Percentiles rank a stretch among this genome's conserved stretches.
Conservation (phyloP, 768 basidiomycete genomes). For the Amanita subjunquillea region DNA sequence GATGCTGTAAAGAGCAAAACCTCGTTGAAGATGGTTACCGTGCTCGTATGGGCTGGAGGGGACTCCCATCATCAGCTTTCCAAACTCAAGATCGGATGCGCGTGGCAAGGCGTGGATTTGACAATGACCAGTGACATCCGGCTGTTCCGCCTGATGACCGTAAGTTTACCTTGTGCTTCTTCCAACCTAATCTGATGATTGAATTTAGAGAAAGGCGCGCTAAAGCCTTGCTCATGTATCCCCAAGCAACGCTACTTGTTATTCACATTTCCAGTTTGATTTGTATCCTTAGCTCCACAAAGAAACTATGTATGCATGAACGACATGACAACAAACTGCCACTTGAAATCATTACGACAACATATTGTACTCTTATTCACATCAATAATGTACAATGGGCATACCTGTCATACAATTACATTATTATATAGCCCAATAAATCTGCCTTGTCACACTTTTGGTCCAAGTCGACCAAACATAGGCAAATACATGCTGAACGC, state of each 20-base stretch:
- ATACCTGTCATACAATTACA: too few relatives aligned
- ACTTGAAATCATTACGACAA: not conserved
- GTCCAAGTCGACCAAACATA: not conserved
- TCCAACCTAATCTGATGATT: conserved; percentile 11
- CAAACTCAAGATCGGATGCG: conserved; percentile 54
- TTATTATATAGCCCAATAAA: too few relatives aligned
- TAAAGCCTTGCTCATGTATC: not conserved
- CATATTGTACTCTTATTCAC: not conserved
- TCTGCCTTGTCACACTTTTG: too few relatives aligned
- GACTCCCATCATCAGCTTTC: conserved; percentile 38
- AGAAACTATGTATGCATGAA: not conserved
- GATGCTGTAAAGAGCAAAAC: conserved; percentile 38
- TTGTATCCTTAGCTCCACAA: conserved; percentile 6
- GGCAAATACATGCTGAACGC: not conserved
- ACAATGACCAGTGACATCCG: conserved; percentile 38
- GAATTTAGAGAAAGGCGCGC: not conserved
- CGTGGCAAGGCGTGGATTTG: conserved; percentile 47
- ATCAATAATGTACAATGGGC: not conserved
- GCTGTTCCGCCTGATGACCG: conserved; percentile 40
- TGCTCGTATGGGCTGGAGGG: conserved; percentile 45
- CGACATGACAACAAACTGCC: too few relatives aligned
- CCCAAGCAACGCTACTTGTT: not conserved
- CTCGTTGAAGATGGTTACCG: conserved; percentile 36
- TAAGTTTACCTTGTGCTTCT: conserved; percentile 22
- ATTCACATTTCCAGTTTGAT: not conserved